A percentile compares a stretch with the other conserved stretches of the same genome.
phyloP scores from a whole-genome alignment of 2,329 filamentous ascomycete species.

The Pestalotiopsis sp. region DNA sequence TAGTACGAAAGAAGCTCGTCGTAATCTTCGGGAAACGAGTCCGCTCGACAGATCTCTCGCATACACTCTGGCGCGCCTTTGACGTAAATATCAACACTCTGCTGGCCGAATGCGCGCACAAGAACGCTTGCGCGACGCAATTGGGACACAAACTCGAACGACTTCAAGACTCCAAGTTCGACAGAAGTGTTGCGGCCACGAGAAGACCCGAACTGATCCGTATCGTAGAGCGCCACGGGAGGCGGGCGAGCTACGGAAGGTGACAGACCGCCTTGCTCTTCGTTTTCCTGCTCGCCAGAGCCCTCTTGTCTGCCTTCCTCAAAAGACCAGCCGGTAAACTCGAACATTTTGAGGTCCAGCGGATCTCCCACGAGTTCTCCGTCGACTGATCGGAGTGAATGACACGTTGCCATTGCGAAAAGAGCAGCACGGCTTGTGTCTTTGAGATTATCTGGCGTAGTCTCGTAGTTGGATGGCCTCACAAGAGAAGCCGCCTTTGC shows the following conservation, averaged over 20 bases:
- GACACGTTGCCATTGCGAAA: conserved; percentile 96
- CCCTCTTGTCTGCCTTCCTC: conserved; percentile 80
- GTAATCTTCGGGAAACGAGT: conserved; percentile 86
- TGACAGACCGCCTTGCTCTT: conserved; percentile 74
- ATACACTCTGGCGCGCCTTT: conserved; percentile 97
- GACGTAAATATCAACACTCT: conserved; percentile 85
- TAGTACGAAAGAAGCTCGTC: conserved; percentile 88
- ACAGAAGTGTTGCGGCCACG: conserved; percentile 51
- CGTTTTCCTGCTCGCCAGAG: conserved; percentile 66
- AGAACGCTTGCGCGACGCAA: conserved; percentile 91
- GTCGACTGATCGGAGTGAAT: conserved; percentile 86
- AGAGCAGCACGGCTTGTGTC: conserved; percentile 63
- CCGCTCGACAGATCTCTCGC: conserved; percentile 84
- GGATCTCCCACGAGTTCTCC: conserved; percentile 91
- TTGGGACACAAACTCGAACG: conserved; percentile 94
- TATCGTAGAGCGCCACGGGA: conserved; percentile 55
- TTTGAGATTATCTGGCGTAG: conserved; percentile 32
- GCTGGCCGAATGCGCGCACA: conserved; percentile 83
- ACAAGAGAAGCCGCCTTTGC: conserved; percentile 65
- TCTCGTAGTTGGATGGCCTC: conserved; percentile 37
- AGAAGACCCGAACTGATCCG: conserved; percentile 27
- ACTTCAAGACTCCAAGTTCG: conserved; percentile 87
- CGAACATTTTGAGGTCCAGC: conserved; percentile 97
- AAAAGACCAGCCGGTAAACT: conserved; percentile 91
- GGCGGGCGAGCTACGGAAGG: conserved; percentile 91